Base-by-base conservation (phyloP, 1,284 basidiomycete genomes). In the Golubevia sp. region DNA sequence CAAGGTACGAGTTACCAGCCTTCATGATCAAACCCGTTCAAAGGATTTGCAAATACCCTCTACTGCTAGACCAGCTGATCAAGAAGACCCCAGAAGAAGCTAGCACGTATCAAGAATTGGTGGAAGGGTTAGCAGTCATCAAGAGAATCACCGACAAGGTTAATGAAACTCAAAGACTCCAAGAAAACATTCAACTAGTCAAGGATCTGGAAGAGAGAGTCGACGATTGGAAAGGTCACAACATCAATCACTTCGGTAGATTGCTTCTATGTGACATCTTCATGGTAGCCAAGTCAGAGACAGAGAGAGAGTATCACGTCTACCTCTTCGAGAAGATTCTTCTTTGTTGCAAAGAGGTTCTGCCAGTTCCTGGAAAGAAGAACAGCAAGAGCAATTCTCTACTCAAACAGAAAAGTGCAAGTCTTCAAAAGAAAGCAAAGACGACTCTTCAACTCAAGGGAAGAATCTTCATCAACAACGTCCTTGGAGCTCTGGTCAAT, bases 291-390 rank as follows among this genome's bases (percentile, higher is more conserved):
- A 99, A 99, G 86, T 92, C 91, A 66, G 94, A 97, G 67, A 92
- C 94, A 73, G 94, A 98, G 83, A 89, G 96, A 71, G 97, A 99
- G 84, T 99, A 99, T 80, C 94, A 97, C 78, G 95, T 99, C 62
- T 99, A 98, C 87, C 87, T 99, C 38, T 99, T 99, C 74, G 94
- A 99, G 85, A 94, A 94, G 86, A 99, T 99, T 85, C 92, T 99
- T 75, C 88, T 99, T 15, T 99, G 97, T 85, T 99, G 97, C 87
- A 99, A 99, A 85, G 97, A 88, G 91, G 85, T 87, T 55, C 49
- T 89, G 1, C 65, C 71, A 4, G 54, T 55, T 24, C 56, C 55
- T 5, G 54, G 50, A 20, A 64, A 61, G n/a, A 58, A 54, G 49
- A 60, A 48, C 34, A 57, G 61, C 55, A 77, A 79, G 69, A 79